Base-by-base conservation (phyloP, 371 early-diverging fungal species). In the Mycotypha africana region DNA sequence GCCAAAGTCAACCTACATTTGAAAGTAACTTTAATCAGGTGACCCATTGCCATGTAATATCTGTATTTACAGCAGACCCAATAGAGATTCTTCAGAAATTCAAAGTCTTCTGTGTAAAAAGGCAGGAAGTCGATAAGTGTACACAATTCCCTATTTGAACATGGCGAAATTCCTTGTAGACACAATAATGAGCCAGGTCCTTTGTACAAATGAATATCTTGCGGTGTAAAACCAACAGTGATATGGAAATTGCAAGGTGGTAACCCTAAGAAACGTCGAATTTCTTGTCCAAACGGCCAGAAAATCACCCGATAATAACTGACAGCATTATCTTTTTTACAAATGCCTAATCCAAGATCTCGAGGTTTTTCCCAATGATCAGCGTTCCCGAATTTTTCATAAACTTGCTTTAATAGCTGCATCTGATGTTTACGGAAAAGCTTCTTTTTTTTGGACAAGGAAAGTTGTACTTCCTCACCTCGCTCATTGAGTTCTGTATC, bases 161-260 rank as follows among this genome's bases (percentile, higher is more conserved):
- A 49, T 2, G 23, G 17, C n/a, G 22, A 25, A 10, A 5, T 19
- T 8, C 30, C 25, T 28, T 45, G 31, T 17, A 60, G 24, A 33
- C 47, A 55, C 6, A 50, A 2, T 3, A 60, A 45, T 11, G 56
- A 34, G 1, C 37, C 60, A 14, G 56, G 60, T 0, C 60, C 60
- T 32, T 60, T 60, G 24, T 60, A 60, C 10, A 37, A 14, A 30
- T 55, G 49, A 3, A 60, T 49, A 45, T 60, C 60, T 12, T 32
- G 48, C 0, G 60, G 60, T 2, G 26, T 12, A 20, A 54, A 60
- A 2, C 60, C 60, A 15, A 47, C 45, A 0, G 60, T 60, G 25
- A 60, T 45, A 35, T 60, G 60, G 31, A 60, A 60, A 34, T 55
- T 32, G 2, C 30, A 31, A 7, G 7, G 35, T 2, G 10, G 30